A percentile compares a stretch with the other conserved stretches of the same genome.
Conservation (phyloP, 1,139 yeast species). For the Magnusiomyces suaveolens region DNA sequence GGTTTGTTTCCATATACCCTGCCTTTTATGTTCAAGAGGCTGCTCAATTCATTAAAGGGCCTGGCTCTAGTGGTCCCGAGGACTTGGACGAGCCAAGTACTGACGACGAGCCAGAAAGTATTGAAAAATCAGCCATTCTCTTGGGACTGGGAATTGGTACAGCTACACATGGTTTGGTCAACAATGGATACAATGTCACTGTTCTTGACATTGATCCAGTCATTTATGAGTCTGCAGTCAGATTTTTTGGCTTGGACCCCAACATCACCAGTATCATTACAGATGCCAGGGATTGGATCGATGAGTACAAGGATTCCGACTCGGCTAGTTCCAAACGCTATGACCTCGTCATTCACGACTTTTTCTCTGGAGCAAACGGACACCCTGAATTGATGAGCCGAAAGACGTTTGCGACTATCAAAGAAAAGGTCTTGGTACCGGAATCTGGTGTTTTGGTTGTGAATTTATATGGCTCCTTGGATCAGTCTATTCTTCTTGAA, state of each 20-base stretch:
- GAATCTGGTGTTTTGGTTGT: constrained; percentile 9
- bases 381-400: background rate
- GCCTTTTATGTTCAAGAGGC: constrained; percentile 9
- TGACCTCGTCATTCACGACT: constrained; percentile 7
- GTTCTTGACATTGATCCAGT: constrained; percentile 10
- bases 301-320: background rate
- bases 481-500: background rate
- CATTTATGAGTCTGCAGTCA: constrained; percentile 6
- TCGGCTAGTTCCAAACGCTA: background rate
- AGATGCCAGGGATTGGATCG: constrained; percentile 7
- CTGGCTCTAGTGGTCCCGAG: background rate
- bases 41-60: background rate
- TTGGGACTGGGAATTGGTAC: constrained; percentile 10
- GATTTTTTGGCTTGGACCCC: constrained; percentile 4
- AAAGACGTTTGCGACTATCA: constrained; percentile 1
- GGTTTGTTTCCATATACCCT: constrained; percentile 5
- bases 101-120: background rate
- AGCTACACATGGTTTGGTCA: constrained; percentile 1
- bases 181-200: background rate
- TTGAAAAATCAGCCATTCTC: constrained; percentile 3
- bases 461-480: constrained; percentile 4
- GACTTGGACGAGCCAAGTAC: background rate
- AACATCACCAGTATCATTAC: background rate
- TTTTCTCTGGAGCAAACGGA: constrained; percentile 6
- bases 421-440: background rate